Conservation (phyloP, 2,329 filamentous ascomycete species). For the Pseudogymnoascus sp. region DNA sequence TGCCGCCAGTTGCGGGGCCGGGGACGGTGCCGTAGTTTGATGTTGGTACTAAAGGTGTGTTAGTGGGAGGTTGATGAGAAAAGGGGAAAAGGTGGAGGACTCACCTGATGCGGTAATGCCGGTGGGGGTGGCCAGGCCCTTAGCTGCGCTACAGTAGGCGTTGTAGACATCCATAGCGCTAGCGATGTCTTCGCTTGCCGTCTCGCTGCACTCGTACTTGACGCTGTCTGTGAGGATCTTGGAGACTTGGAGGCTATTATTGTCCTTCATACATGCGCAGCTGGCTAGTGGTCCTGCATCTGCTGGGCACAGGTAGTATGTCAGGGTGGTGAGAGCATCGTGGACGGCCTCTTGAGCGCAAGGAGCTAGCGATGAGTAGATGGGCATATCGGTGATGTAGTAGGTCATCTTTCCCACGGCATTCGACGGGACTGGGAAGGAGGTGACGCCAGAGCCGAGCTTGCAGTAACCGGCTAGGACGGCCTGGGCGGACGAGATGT, state of each 20-base stretch:
- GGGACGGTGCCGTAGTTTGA: not conserved
- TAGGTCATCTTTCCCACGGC: slow-evolving; percentile 51
- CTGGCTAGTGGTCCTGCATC: slow-evolving; percentile 46
- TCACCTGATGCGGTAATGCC: slow-evolving; percentile 36
- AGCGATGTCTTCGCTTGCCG: slow-evolving; percentile 38
- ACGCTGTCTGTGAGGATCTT: slow-evolving; percentile 40
- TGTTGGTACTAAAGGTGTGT: not conserved
- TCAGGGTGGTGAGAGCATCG: slow-evolving; percentile 35
- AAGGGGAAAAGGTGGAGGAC: slow-evolving; percentile 13
- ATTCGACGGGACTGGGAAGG: slow-evolving; percentile 39
- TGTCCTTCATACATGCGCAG: slow-evolving; percentile 45
- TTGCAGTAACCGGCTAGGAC: slow-evolving; percentile 48
- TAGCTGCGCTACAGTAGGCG: slow-evolving; percentile 45
- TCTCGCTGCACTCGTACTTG: slow-evolving; percentile 39
- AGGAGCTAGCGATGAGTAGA: slow-evolving; percentile 38
- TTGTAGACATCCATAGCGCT: slow-evolving; percentile 42
- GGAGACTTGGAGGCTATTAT: slow-evolving; percentile 38
- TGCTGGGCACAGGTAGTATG: slow-evolving; percentile 36
- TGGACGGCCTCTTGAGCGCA: slow-evolving; percentile 42
- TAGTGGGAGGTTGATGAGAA: not conserved
- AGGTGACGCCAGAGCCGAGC: slow-evolving; percentile 43
- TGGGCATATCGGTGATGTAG: slow-evolving; percentile 45
- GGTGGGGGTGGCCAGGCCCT: slow-evolving; percentile 34
- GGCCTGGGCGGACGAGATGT: slow-evolving; percentile 42
- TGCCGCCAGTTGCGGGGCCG: not conserved